phyloP scores from a whole-genome alignment of 805 yeast species.

The Lipomyces japonicus region DNA sequence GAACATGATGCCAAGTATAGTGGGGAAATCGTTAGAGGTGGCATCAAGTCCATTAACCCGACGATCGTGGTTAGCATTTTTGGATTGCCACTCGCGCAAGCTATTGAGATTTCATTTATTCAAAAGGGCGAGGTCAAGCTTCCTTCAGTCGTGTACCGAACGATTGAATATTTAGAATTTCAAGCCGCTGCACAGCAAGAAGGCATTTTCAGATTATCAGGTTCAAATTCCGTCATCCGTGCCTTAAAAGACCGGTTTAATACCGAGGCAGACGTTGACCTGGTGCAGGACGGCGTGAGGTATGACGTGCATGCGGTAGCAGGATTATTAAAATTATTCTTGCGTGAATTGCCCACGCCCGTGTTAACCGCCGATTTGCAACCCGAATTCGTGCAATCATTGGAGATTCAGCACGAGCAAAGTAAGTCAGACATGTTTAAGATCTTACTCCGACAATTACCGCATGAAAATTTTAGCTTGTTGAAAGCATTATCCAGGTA shows the following conservation, averaged over 20 bases:
- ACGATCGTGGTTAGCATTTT: slow-evolving; percentile 14
- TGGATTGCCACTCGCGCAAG: slow-evolving; percentile 23
- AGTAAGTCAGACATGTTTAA: slow-evolving; percentile 34
- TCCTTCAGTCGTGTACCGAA: slow-evolving; percentile 75
- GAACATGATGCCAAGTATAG: slow-evolving; percentile 13
- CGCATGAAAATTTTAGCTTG: slow-evolving; percentile 55
- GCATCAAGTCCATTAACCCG: slow-evolving; percentile 12
- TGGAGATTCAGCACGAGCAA: slow-evolving; percentile 33
- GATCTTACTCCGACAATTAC: slow-evolving; percentile 43
- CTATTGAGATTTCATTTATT: slow-evolving; percentile 20
- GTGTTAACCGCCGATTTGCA: slow-evolving; percentile 57
- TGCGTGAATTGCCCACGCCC: slow-evolving; percentile 69
- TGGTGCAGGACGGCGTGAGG: slow-evolving; percentile 38
- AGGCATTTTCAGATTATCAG: slow-evolving; percentile 87
- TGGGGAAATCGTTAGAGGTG: slow-evolving; percentile 21
- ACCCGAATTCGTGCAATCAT: slow-evolving; percentile 41
- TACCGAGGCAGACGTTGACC: slow-evolving; percentile 61
- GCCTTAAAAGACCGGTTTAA: slow-evolving; percentile 68
- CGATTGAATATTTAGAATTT: slow-evolving; percentile 61
- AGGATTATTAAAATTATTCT: slow-evolving; percentile 75
- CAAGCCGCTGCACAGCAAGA: slow-evolving; percentile 77
- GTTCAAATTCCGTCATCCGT: slow-evolving; percentile 74
- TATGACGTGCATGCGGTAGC: slow-evolving; percentile 81
- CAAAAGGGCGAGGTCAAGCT: slow-evolving; percentile 35
- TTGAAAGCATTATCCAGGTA: slow-evolving; percentile 65